Base-by-base conservation (phyloP, 129 eudicot species). In the Centrapalus pauciflorus region DNA sequence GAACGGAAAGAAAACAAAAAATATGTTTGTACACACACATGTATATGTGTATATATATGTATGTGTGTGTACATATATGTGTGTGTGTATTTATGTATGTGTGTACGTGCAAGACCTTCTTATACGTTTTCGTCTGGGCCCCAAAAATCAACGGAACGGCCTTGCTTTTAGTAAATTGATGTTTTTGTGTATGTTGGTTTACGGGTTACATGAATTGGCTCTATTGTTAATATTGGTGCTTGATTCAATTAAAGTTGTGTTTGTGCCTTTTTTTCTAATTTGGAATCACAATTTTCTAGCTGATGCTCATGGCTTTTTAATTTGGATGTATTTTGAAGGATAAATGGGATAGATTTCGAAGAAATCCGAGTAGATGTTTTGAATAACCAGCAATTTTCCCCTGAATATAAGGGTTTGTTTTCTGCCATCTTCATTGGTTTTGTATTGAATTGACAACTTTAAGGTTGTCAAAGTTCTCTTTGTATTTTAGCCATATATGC, bases 291-390 rank as follows among this genome's bases (percentile, higher is more conserved):
- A 21, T 5, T 19, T 65, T 19, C 5, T 54, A 41, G 7, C 24
- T 23, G 41, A 7, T 45, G 30, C 4, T 46, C 24, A 16, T 62
- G 43, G 30, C 5, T 30, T 41, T 57, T 41, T n/a, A n/a, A n/a
- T n/a, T 30, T 29, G 61, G 24, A 45, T 24, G 27, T 57, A 5
- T 5, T 33, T 58, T 75, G 34, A 59, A 88, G 91, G 79, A 48
- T 61, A 55, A 84, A 81, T 60, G 88, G 87, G 41, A 84, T 87
- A 37, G 85, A 81, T 7, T 87, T 84, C 58, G 95, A 88, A 64
- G 95, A 88, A 66, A 63, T 81, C 10, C 74, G 17, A 2, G 48
- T 77, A 40, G 79, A 81, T 11, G 19, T 88, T 20, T 32, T 66
- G 14, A 84, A 82, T 37, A 45, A 50, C 57, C 82, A 84, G 55